A percentile compares a stretch with the other conserved stretches of the same genome.
Evolutionary conservation across 331 rosid genomes (phyloP).

Genomic region (Cydonia oblonga): DNA sequence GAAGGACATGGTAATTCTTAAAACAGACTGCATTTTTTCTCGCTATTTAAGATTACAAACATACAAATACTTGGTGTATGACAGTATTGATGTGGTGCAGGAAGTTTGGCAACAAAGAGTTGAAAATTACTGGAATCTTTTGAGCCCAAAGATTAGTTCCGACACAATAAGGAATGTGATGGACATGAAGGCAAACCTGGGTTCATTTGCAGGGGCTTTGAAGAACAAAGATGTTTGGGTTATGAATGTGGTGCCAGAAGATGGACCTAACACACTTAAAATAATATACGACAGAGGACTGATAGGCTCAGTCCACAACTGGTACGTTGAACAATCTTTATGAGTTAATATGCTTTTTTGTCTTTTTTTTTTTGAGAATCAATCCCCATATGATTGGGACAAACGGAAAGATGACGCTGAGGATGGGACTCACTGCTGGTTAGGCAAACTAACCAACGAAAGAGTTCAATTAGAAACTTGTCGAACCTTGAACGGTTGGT

Average conservation of each 20-base stretch:
- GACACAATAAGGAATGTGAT: constrained; percentile 30
- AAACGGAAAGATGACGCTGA: not conserved
- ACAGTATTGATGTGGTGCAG: constrained; percentile 11
- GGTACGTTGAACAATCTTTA: constrained; percentile 18
- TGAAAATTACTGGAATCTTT: constrained; percentile 27
- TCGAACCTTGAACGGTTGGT: not conserved
- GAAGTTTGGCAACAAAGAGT: constrained; percentile 28
- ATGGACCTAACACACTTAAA: constrained; percentile 35
- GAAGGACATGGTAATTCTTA: constrained; percentile 23
- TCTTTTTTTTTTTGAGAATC: not conserved
- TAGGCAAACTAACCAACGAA: not conserved
- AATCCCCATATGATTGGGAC: not conserved
- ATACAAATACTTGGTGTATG: not conserved
- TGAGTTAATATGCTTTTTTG: not conserved
- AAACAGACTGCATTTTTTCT: not conserved
- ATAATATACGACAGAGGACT: constrained; percentile 44
- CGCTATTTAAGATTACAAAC: too few species aligned
- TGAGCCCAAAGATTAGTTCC: constrained; percentile 23
- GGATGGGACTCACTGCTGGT: not conserved
- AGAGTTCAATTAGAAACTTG: not conserved
- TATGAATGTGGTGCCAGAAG: constrained; percentile 45
- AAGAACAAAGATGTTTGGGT: constrained; percentile 40
- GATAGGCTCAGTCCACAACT: constrained; percentile 35
- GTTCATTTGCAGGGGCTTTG: constrained; percentile 42
- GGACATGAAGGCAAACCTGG: constrained; percentile 46